Percentiles rank a stretch among this genome's conserved stretches.
Evolutionary conservation across 352 stramenopile species (phyloP).

Genomic region (Phytophthora fragariae): DNA sequence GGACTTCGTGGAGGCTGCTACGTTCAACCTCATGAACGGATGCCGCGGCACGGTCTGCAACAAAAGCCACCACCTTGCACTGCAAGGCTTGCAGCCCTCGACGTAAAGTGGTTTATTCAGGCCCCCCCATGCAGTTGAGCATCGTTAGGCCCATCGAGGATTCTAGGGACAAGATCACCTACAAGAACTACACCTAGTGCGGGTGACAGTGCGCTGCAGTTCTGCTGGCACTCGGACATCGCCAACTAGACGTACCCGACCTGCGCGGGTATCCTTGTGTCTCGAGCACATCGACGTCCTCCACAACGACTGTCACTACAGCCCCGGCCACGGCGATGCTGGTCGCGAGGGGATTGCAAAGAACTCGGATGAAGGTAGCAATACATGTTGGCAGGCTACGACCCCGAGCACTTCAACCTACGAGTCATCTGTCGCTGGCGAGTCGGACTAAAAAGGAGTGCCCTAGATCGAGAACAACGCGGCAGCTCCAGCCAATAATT

Average conservation of each 20-base stretch:
- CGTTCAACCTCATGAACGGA: conserved; percentile 42
- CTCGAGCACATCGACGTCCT: not conserved
- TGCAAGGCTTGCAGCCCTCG: too few species aligned
- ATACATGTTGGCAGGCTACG: conserved; percentile 9
- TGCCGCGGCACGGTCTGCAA: conserved; percentile 40
- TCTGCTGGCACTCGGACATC: conserved; percentile 39
- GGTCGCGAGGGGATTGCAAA: not conserved
- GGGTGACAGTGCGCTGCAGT: conserved; percentile 42
- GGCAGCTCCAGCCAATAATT: conserved; percentile 6
- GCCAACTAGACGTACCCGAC: conserved; percentile 43
- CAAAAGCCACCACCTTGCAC: conserved; percentile 32
- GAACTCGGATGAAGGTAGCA: conserved; percentile 16
- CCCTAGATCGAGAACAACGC: conserved; percentile 19
- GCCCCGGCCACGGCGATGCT: not conserved
- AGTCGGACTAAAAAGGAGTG: conserved; percentile 36
- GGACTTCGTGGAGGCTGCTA: conserved; percentile 27
- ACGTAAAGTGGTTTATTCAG: conserved; percentile 39
- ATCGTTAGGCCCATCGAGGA: conserved; percentile 55
- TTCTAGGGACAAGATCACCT: conserved; percentile 49
- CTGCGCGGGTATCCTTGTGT: conserved; percentile 25
- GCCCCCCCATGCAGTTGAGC: conserved; percentile 55
- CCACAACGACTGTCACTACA: conserved; percentile 6
- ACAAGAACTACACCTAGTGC: too few species aligned
- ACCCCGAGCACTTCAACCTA: conserved; percentile 6
- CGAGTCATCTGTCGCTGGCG: conserved; percentile 19